phyloP scores from a whole-genome alignment of 192 early-diverging fungal species.

The Podila epicladia region DNA sequence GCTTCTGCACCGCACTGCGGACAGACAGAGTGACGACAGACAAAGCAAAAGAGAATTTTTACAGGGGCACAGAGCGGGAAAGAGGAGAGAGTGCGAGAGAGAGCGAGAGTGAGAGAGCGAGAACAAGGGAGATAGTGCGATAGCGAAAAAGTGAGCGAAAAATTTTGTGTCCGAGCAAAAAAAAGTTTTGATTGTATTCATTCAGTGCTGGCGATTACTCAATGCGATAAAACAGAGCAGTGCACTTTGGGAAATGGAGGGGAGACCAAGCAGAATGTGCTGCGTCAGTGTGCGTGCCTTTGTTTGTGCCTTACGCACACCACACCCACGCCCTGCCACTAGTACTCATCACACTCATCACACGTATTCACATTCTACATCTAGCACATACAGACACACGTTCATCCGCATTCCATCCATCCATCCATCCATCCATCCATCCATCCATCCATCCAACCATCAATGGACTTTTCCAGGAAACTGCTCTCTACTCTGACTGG shows the following conservation, averaged over 20 bases:
- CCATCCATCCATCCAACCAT: too few relatives aligned
- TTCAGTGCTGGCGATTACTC: not conserved
- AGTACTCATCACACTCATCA: too few relatives aligned
- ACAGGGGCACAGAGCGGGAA: not conserved
- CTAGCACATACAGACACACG: too few relatives aligned
- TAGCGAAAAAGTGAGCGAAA: not conserved
- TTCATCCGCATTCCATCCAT: not conserved
- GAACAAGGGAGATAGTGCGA: not conserved
- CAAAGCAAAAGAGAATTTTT: not conserved
- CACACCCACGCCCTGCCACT: too few relatives aligned
- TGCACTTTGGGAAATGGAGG: slow-evolving; percentile 12
- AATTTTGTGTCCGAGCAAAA: not conserved
- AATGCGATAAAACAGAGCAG: not conserved
- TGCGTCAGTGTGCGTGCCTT: too few relatives aligned
- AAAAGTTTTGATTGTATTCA: too few relatives aligned
- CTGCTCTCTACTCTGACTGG: slow-evolving; percentile 27
- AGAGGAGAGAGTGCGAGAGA: not conserved
- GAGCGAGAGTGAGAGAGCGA: slow-evolving; percentile 3
- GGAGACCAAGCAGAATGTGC: not conserved
- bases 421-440: not conserved
- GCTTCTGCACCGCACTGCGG: too few relatives aligned
- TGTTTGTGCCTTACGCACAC: too few relatives aligned
- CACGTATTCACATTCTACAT: too few relatives aligned
- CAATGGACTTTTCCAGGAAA: slow-evolving; percentile 36
- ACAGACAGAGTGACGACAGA: not conserved